Evolutionary conservation across 2,329 filamentous ascomycete genomes (phyloP).

Genomic region (Cordyceps cateniannulata): DNA sequence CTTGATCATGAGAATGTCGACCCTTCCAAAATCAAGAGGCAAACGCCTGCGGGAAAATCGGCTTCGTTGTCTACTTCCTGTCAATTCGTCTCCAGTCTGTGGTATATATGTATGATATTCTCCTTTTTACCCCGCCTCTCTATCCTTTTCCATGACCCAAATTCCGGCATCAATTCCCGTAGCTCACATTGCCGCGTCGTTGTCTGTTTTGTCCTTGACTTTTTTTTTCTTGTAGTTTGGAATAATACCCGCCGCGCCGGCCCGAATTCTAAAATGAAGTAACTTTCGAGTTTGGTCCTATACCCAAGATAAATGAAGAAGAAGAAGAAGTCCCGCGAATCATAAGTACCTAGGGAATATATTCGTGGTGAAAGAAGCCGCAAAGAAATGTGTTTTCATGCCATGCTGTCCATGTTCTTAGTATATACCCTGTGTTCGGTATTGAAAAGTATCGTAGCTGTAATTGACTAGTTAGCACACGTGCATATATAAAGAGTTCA

Average conservation of each 20-base stretch:
- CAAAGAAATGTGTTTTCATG: not conserved
- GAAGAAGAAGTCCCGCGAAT: too few relatives aligned
- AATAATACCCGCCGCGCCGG: not conserved
- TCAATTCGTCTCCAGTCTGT: not conserved
- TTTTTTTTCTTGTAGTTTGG: too few relatives aligned
- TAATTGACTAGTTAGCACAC: constrained; percentile 4
- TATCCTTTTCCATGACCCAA: not conserved
- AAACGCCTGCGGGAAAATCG: not conserved
- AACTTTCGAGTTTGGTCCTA: not conserved
- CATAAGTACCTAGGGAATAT: not conserved
- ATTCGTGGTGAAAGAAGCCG: not conserved
- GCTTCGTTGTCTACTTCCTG: not conserved
- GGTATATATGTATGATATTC: not conserved
- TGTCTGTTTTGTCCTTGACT: too few relatives aligned
- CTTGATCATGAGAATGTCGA: too few relatives aligned
- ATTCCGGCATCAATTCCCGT: not conserved
- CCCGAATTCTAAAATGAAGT: not conserved
- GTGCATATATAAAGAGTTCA: not conserved
- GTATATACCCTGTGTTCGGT: constrained; percentile 82
- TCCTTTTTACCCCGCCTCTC: not conserved
- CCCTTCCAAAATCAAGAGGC: too few relatives aligned
- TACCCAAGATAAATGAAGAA: not conserved
- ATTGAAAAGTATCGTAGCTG: constrained; percentile 81
- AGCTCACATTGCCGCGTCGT: too few relatives aligned
- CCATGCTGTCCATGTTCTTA: constrained; percentile 31